These are phyloP conservation scores for Pestalotiopsis sp. DNA, from an alignment of 2,329 filamentous ascomycete species.

Conservation along the genomic window DNA sequence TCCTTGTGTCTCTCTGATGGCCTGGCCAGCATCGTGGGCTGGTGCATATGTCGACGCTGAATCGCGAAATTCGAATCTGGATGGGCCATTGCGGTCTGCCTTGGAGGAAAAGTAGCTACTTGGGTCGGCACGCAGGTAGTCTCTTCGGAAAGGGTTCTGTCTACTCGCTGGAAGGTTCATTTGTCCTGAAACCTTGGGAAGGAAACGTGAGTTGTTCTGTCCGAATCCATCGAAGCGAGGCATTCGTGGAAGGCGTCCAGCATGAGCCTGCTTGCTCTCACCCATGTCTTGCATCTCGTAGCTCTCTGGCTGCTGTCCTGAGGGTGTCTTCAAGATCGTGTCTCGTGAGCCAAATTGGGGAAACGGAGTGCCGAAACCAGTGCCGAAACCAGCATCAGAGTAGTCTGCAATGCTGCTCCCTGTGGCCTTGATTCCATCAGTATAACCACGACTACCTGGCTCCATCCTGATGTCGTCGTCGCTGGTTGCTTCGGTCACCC, in stretches of 20 bases:
- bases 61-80: conserved; percentile 32
- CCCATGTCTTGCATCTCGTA: conserved; percentile 21
- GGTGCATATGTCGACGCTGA: conserved; percentile 27
- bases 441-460: not conserved
- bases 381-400: conserved; percentile 34
- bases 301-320: not conserved
- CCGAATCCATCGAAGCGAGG: conserved; percentile 17
- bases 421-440: conserved; percentile 21
- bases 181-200: conserved; percentile 10
- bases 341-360: conserved; percentile 19
- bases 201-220: conserved; percentile 19
- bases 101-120: conserved; percentile 21
- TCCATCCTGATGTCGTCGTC: conserved; percentile 22
- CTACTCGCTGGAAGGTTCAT: not conserved
- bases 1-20: not conserved
- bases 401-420: conserved; percentile 50
- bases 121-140: conserved; percentile 12
- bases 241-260: conserved; percentile 14
- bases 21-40: conserved; percentile 18
- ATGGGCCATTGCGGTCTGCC: conserved; percentile 19
- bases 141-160: conserved; percentile 21
- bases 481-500: conserved; percentile 41
- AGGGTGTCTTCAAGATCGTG: conserved; percentile 23
- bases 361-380: conserved; percentile 3
- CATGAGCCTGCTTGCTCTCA: conserved; percentile 16